Evolutionary conservation across 768 basidiomycete genomes (phyloP).

Genomic region (Sutorius australiensis): DNA sequence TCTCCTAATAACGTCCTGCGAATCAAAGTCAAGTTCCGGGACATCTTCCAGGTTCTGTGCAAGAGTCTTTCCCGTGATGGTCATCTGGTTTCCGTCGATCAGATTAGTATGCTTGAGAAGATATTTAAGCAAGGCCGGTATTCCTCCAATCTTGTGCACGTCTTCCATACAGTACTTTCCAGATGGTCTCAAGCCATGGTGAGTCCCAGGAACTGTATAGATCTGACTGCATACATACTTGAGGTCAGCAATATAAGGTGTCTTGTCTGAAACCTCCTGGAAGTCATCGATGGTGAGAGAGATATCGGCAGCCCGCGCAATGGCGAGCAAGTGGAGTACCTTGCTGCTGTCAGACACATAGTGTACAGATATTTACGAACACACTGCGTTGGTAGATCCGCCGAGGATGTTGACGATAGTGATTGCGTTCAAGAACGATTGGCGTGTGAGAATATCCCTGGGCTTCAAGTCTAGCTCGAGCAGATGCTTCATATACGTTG

Average conservation of each 20-base stretch:
- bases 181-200: constrained; percentile 51
- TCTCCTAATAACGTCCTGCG: constrained; percentile 72
- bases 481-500: constrained; percentile 68
- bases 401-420: constrained; percentile 75
- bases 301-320: constrained; percentile 76
- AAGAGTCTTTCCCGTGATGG: constrained; percentile 88
- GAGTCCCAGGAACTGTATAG: background rate
- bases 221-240: constrained; percentile 42
- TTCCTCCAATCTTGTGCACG: constrained; percentile 79
- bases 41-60: constrained; percentile 84
- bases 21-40: constrained; percentile 61
- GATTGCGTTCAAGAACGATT: constrained; percentile 81
- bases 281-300: constrained; percentile 82
- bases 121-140: constrained; percentile 83
- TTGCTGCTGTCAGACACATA: constrained; percentile 25
- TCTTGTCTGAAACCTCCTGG: constrained; percentile 72
- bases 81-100: constrained; percentile 79
- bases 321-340: constrained; percentile 82
- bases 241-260: constrained; percentile 83
- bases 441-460: constrained; percentile 66
- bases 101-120: constrained; percentile 72
- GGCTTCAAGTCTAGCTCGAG: constrained; percentile 81
- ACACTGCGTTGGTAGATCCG: constrained; percentile 83
- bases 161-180: constrained; percentile 91
- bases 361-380: constrained; percentile 17